These are phyloP conservation scores for Chionographis japonica DNA, from an alignment of 106 monocot genomes.

Conservation along the genomic window DNA sequence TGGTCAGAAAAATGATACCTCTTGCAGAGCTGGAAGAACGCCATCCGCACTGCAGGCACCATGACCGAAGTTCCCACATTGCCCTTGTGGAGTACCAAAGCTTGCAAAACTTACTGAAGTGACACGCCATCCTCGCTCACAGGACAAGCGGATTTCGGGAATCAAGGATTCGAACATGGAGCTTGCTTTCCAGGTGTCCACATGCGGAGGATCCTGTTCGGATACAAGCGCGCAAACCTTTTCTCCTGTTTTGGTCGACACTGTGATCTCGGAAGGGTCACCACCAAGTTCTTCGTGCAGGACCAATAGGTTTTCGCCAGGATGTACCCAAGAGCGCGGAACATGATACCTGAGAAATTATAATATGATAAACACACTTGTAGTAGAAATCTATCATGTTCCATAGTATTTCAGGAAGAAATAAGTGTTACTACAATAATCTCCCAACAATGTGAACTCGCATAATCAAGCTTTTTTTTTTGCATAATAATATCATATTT, in stretches of 20 bases:
- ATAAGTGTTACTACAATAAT: too few relatives aligned
- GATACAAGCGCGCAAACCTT: constrained; percentile 22
- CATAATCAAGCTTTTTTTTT: too few relatives aligned
- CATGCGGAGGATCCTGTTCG: constrained; percentile 19
- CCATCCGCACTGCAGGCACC: constrained; percentile 16
- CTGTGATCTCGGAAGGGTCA: constrained; percentile 32
- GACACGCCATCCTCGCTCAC: constrained; percentile 23
- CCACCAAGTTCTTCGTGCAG: constrained; percentile 32
- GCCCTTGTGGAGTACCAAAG: constrained; percentile 29
- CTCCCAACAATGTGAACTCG: too few relatives aligned
- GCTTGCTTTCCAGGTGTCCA: constrained; percentile 12
- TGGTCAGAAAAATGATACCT: constrained; percentile 9
- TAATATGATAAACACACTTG: too few relatives aligned
- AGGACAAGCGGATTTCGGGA: constrained; percentile 18
- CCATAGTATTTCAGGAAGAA: too few relatives aligned
- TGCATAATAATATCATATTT: too few relatives aligned
- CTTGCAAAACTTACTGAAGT: constrained; percentile 19
- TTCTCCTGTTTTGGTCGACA: constrained; percentile 21
- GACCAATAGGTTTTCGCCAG: constrained; percentile 21
- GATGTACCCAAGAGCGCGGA: constrained; percentile 31
- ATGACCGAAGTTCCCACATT: constrained; percentile 25
- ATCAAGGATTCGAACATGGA: not conserved
- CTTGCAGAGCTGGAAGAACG: constrained; percentile 10
- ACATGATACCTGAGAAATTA: constrained; percentile 23
- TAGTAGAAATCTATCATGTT: too few relatives aligned